phyloP scores from a whole-genome alignment of 140 eudicot genomes.

The Anethum foeniculum region DNA sequence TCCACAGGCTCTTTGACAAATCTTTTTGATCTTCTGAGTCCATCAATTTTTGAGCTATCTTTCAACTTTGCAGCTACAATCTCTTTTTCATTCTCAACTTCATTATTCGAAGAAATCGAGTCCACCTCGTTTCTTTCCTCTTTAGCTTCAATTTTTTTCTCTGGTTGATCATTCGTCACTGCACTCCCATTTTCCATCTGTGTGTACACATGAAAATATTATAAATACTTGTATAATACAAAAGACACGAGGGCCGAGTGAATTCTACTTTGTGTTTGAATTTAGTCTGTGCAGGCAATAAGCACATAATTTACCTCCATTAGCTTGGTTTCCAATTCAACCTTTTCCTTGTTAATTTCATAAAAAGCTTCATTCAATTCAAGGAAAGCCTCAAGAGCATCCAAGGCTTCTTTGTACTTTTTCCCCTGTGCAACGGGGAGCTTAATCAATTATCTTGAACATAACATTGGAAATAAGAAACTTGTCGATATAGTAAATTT shows the following conservation, averaged over 20 bases:
- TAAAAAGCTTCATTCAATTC: not conserved
- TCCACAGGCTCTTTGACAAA: too few relatives aligned
- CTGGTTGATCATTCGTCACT: constrained; percentile 35
- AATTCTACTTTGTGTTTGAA: too few relatives aligned
- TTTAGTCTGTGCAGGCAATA: too few relatives aligned
- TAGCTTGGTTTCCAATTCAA: constrained; percentile 44
- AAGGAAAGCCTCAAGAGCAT: constrained; percentile 27
- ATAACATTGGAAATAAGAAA: too few relatives aligned
- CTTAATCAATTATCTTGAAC: too few relatives aligned
- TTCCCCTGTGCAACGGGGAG: constrained; percentile 32
- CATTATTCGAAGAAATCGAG: too few relatives aligned
- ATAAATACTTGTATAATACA: not conserved
- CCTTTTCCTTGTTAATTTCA: constrained; percentile 66
- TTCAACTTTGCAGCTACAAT: too few relatives aligned
- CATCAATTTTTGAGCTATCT: too few relatives aligned
- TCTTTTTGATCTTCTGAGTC: too few relatives aligned
- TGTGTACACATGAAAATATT: not conserved
- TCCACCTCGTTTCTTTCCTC: constrained; percentile 16
- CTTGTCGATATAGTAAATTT: too few relatives aligned
- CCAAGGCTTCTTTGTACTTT: constrained; percentile 58
- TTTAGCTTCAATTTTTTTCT: constrained; percentile 61
- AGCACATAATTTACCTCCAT: constrained; percentile 35
- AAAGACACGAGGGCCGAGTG: not conserved
- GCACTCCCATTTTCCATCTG: constrained; percentile 70
- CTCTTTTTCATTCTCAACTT: too few relatives aligned